A percentile compares a stretch with the other conserved stretches of the same genome.
These are phyloP conservation scores for Fraxinus excelsior DNA, from an alignment of 257 asterid species.

Conservation along the genomic window DNA sequence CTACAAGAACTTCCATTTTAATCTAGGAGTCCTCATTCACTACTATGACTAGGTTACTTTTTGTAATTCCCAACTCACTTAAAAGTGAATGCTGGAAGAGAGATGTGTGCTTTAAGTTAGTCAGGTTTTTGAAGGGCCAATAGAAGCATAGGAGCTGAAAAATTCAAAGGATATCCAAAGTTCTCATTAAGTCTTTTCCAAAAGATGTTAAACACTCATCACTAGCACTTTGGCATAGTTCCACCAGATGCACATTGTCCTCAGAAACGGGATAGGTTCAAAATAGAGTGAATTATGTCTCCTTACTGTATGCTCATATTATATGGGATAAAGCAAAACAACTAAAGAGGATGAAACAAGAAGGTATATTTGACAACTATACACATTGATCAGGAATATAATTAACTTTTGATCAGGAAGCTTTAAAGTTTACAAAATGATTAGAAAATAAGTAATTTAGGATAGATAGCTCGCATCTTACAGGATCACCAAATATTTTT, in stretches of 20 bases:
- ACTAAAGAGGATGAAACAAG: slow-evolving; percentile 16
- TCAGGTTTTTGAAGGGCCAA: background rate
- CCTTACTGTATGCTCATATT: slow-evolving; percentile 4
- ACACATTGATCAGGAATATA: slow-evolving; percentile 6
- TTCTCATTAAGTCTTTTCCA: background rate
- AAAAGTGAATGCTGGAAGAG: background rate
- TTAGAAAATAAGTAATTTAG: slow-evolving; percentile 9
- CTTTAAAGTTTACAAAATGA: background rate
- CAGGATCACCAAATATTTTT: slow-evolving; percentile 45
- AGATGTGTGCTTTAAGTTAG: background rate
- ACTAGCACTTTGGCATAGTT: background rate
- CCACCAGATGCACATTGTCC: background rate
- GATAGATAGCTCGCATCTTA: slow-evolving; percentile 41
- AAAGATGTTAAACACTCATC: background rate
- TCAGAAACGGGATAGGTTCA: slow-evolving; percentile 12
- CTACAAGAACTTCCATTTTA: slow-evolving; percentile 1
- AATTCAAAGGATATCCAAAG: background rate
- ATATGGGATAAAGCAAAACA: slow-evolving; percentile 7
- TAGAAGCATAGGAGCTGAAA: background rate
- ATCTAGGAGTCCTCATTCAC: slow-evolving; percentile 1
- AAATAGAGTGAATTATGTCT: background rate
- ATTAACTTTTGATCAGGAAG: slow-evolving; percentile 18
- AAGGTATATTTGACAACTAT: slow-evolving; percentile 12
- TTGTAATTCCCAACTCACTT: background rate
- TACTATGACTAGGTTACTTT: background rate